phyloP scores from a whole-genome alignment of 1,139 yeast species.

The Yamadazyma mexicana region DNA sequence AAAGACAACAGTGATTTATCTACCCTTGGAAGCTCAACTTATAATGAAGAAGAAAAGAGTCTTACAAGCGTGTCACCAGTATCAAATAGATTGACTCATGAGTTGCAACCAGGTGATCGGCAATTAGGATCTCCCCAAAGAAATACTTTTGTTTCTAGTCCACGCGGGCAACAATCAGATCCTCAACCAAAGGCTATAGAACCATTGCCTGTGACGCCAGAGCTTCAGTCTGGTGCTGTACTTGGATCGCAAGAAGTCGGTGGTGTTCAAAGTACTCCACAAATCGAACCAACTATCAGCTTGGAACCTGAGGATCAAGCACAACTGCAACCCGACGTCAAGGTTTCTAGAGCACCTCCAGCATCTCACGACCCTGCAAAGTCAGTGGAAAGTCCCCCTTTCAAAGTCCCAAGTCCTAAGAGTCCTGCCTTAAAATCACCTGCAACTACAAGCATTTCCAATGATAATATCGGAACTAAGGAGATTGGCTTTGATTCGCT shows the following conservation, averaged over 20 bases:
- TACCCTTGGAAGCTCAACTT: slow-evolving; percentile 10
- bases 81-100: background rate
- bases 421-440: background rate
- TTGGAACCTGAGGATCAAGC: slow-evolving; percentile 3
- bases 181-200: too few species aligned
- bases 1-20: slow-evolving; percentile 10
- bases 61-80: slow-evolving; percentile 1
- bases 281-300: slow-evolving; percentile 11
- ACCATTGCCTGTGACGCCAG: slow-evolving; percentile 4
- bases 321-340: background rate
- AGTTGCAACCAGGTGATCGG: background rate
- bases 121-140: background rate
- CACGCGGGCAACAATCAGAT: background rate
- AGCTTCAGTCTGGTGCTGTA: background rate
- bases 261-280: slow-evolving; percentile 7
- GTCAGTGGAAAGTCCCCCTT: background rate
- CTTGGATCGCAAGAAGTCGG: background rate
- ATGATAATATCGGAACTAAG: background rate
- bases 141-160: too few species aligned
- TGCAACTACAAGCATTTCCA: background rate
- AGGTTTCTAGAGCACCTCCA: slow-evolving; percentile 1
- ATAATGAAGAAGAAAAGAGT: background rate
- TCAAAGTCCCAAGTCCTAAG: background rate
- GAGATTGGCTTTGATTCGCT: background rate
- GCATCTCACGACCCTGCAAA: background rate